Evolutionary conservation across 2,329 filamentous ascomycete genomes (phyloP).

Genomic region (Elsinoe arachidis): DNA sequence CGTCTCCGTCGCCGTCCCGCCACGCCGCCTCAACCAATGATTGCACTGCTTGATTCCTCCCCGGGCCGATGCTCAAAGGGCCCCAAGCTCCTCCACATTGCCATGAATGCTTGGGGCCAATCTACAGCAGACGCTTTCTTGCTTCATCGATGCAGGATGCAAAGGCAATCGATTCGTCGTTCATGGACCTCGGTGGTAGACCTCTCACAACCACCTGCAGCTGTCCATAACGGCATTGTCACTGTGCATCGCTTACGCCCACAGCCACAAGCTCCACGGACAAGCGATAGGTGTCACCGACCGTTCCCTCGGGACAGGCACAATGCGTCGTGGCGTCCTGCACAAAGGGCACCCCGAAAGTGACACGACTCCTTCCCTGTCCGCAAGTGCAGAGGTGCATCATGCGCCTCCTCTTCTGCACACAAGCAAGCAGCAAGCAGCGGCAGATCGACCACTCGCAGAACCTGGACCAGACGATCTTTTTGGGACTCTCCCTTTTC

Average conservation of each 20-base stretch:
- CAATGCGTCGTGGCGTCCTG: not conserved
- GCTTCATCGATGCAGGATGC: not conserved
- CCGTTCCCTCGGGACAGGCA: conserved; percentile 3
- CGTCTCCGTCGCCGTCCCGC: not conserved
- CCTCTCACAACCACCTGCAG: not conserved
- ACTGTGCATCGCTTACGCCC: not conserved
- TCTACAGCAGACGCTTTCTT: not conserved
- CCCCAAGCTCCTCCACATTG: not conserved
- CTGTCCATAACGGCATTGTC: not conserved
- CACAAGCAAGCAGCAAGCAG: not conserved
- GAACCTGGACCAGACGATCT: not conserved
- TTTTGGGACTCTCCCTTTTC: not conserved
- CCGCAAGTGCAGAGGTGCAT: too few species aligned
- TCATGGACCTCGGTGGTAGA: not conserved
- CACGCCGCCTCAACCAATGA: not conserved
- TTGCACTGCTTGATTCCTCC: not conserved
- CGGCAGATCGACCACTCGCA: not conserved
- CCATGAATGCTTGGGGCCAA: not conserved
- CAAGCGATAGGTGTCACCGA: not conserved
- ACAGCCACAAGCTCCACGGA: not conserved
- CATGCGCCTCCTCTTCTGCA: not conserved
- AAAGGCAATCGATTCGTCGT: not conserved
- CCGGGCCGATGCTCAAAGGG: not conserved
- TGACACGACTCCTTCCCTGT: not conserved
- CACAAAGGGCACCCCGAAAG: not conserved